phyloP scores from a whole-genome alignment of 2,329 filamentous ascomycete species.

The Clonostachys solani region DNA sequence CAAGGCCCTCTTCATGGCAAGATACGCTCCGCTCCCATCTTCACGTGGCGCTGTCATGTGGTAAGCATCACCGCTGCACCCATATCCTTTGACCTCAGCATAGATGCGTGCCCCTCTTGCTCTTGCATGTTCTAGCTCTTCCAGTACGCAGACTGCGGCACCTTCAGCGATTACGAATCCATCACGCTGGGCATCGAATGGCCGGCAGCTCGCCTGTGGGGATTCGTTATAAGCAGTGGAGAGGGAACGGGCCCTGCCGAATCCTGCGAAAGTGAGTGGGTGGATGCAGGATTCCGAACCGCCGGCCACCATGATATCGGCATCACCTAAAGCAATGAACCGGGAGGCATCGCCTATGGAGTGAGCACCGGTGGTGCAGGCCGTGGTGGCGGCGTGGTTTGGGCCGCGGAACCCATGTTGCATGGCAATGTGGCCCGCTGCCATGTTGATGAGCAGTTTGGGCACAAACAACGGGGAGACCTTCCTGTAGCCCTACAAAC shows the following conservation, averaged over 20 bases:
- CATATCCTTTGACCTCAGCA: slow-evolving; percentile 85
- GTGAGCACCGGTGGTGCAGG: slow-evolving; percentile 94
- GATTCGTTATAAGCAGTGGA: slow-evolving; percentile 75
- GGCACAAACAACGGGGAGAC: slow-evolving; percentile 93
- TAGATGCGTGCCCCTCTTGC: slow-evolving; percentile 77
- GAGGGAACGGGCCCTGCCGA: slow-evolving; percentile 81
- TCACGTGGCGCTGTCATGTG: slow-evolving; percentile 89
- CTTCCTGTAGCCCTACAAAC: slow-evolving; percentile 75
- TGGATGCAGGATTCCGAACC: slow-evolving; percentile 95
- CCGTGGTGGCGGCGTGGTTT: slow-evolving; percentile 89
- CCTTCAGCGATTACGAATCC: slow-evolving; percentile 96
- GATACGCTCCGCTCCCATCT: slow-evolving; percentile 75
- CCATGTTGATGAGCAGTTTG: slow-evolving; percentile 88
- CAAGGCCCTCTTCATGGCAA: slow-evolving; percentile 83
- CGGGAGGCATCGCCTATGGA: slow-evolving; percentile 91
- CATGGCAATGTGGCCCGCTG: slow-evolving; percentile 93
- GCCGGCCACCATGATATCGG: slow-evolving; percentile 93
- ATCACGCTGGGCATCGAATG: slow-evolving; percentile 74
- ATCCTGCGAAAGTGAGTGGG: slow-evolving; percentile 87
- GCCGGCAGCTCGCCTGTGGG: slow-evolving; percentile 70
- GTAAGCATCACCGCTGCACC: slow-evolving; percentile 83
- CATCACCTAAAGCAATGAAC: slow-evolving; percentile 87
- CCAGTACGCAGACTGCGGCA: slow-evolving; percentile 80
- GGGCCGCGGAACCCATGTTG: slow-evolving; percentile 84
- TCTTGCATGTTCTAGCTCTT: slow-evolving; percentile 86